Evolutionary conservation across 441 rosid species (phyloP), one percentile per base, ranked within the genome.

Genomic region (Erodium moschatum): DNA sequence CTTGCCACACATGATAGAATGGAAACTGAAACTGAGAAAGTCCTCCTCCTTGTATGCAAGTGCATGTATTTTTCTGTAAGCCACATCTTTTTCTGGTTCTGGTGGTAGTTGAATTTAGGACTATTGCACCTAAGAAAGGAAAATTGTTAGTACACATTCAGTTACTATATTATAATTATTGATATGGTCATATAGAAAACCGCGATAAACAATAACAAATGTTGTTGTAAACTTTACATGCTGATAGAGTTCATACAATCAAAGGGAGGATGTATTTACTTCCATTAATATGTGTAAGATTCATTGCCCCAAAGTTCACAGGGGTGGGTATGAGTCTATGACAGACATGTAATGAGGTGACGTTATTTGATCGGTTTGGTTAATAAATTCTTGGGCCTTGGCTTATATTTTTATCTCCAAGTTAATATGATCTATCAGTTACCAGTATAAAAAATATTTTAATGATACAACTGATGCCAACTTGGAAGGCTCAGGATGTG

Each of bases 31-130:
- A 68, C 70, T 21, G 93, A 87, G 79, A 87, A 82, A 81, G 73
- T 82, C 69, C 78, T 89, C 79, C 92, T 82, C 70, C 72, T 82
- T 67, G 75, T 83, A 64, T 86, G 90, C 93, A 89, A 86, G 80
- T 89, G 91, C 87, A 64, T 89, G 27, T 82, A 87, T 84, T 85
- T 84, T 80, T 75, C 96, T 67, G 97, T 91, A 74, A 87, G 93
- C 82, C 52, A 61, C 56, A 50, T 73, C 2, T 40, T n/a, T 69
- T 60, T 68, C 75, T 72, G 16, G 33, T 74, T 27, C 50, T 54
- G 21, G 52, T 40, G 58, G 11, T 60, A 35, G 33, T 44, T 8
- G 67, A 35, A 58, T 58, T 73, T 38, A 67, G 65, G 16, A 65
- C 5, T 31, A 40, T 40, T 24, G 24, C 46, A 44, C 54, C 29